Evolutionary conservation across 352 stramenopile species (phyloP), one percentile per base, ranked within the genome.

Genomic region (Phytopythium montanum): DNA sequence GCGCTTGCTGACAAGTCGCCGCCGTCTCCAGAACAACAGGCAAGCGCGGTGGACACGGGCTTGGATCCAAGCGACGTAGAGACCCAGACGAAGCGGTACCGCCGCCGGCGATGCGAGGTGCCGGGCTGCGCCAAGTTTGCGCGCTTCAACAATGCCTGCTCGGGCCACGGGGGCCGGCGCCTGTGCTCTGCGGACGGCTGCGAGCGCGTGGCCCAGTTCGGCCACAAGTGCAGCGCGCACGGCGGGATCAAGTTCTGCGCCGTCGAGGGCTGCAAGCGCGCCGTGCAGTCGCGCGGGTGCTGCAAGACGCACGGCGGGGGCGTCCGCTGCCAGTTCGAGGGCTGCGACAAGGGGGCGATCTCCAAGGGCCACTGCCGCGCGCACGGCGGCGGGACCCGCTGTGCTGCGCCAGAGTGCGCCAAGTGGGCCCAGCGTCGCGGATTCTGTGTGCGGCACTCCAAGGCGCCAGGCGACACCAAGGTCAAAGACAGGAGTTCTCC

Each of bases 261-360:
- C 38, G 61, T 91, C 2, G 76, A 90, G 23, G 79, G 75, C 0
- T 95, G 86, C 38, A 64, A 80, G 25, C 82, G 85, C 45, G 81
- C 79, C 6, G 86, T 94, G 50, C 85, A 95, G 66, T 92, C 83
- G 39, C 83, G 87, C 14, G 87, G 87, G 12, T 90, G 81, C 45
- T 96, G 87, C 68, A 94, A 94, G 67, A 93, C 84, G 3, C 87
- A 96, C 61, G 87, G 87, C 9, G 87, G 87, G 13, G 87, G 87
- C 29, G 84, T 92, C 26, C 83, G 82, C n/a, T 96, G 87, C 66
- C 82, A 92, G 64, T 66, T 78, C 16, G 69, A 69, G 5, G 81
- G 81, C 13, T 96, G 87, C 58, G 80, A 77, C 34, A 95, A 95
- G 62, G 88, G 86, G 2, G 87, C 86, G 39, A 92, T 95, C 56